Evolutionary conservation across 2,329 filamentous ascomycete genomes (phyloP).

Genomic region (Hypoxylon sp.): DNA sequence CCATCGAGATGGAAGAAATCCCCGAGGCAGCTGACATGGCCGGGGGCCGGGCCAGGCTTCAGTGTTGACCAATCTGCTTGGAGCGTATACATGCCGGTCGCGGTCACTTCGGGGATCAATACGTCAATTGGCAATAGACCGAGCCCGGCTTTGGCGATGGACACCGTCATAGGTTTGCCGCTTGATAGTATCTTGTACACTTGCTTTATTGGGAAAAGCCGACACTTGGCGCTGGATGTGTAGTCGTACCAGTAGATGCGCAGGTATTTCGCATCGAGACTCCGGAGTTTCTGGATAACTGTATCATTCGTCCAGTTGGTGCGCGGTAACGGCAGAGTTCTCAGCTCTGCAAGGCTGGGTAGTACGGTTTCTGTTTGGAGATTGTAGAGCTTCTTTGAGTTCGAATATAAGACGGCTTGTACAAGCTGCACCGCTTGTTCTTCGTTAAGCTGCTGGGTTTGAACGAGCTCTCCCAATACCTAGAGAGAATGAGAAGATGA

Average conservation of each 20-base stretch:
- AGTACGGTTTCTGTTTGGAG: conserved; percentile 65
- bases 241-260: conserved; percentile 85
- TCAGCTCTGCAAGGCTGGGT: conserved; percentile 48
- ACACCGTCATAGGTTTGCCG: conserved; percentile 64
- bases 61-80: conserved; percentile 77
- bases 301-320: conserved; percentile 49
- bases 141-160: conserved; percentile 75
- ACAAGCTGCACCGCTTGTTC: conserved; percentile 75
- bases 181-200: conserved; percentile 65
- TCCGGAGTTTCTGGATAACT: conserved; percentile 51
- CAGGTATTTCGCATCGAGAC: conserved; percentile 72
- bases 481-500: conserved; percentile 51
- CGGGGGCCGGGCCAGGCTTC: conserved; percentile 69
- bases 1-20: conserved; percentile 74
- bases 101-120: conserved; percentile 66
- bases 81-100: conserved; percentile 77
- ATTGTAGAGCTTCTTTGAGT: conserved; percentile 81
- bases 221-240: conserved; percentile 76
- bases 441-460: conserved; percentile 72
- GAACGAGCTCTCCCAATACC: conserved; percentile 77
- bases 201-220: conserved; percentile 76
- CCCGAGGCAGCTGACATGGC: conserved; percentile 76
- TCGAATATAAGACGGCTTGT: conserved; percentile 80
- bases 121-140: conserved; percentile 78
- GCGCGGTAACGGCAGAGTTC: conserved; percentile 42